phyloP scores from a whole-genome alignment of 2,329 filamentous ascomycete genomes.

The Podosphaera fusca region DNA sequence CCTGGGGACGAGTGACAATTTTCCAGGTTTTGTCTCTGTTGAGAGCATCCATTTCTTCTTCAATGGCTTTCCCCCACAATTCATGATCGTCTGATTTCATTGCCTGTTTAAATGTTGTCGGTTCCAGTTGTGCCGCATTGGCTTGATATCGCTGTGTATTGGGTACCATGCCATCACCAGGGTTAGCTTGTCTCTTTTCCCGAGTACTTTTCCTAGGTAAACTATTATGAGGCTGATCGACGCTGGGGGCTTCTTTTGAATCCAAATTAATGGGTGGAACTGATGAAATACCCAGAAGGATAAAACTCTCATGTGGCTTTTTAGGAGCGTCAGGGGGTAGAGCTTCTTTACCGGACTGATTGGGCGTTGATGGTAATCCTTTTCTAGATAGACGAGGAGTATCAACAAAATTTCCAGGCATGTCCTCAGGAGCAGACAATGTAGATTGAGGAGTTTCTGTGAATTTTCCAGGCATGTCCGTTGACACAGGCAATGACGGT shows the following conservation, averaged over 20 bases:
- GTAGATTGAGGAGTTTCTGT: background rate
- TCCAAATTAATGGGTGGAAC: background rate
- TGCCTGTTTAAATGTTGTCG: background rate
- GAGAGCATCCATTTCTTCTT: slow-evolving; percentile 1
- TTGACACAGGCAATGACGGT: background rate
- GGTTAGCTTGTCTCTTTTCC: background rate
- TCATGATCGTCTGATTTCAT: slow-evolving; percentile 1
- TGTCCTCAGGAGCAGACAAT: too few species aligned
- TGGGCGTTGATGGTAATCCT: background rate
- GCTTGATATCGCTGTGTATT: background rate
- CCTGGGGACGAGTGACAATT: background rate
- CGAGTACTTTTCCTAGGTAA: background rate
- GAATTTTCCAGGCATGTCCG: background rate
- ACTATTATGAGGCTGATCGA: background rate
- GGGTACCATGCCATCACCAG: background rate
- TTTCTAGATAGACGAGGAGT: background rate
- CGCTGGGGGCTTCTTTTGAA: background rate
- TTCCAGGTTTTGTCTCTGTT: background rate
- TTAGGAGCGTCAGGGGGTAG: background rate
- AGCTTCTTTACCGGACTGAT: background rate
- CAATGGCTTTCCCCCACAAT: background rate
- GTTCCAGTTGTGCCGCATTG: background rate
- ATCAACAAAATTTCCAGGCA: background rate
- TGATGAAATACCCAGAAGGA: background rate
- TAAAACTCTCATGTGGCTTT: background rate